Evolutionary conservation across 805 yeast species (phyloP).

Genomic region (Yarrowia hollandica): DNA sequence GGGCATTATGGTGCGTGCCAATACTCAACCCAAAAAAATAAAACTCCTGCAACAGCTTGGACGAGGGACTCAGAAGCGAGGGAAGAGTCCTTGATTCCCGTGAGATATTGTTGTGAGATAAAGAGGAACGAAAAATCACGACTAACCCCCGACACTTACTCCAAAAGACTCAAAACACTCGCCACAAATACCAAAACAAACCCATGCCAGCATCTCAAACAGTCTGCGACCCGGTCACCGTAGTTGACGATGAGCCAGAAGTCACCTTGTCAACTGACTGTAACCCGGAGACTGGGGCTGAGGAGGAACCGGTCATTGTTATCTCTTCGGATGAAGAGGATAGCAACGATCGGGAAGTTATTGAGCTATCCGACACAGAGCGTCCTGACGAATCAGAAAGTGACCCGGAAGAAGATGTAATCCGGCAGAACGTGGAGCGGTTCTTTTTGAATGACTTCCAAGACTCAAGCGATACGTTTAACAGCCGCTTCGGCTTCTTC

Average conservation of each 20-base stretch:
- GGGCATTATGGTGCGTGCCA: conserved; percentile 9
- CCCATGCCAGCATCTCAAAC: not conserved
- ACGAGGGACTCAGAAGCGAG: conserved; percentile 8
- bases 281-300: not conserved
- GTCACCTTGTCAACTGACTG: not conserved
- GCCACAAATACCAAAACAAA: not conserved
- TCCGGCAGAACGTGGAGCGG: not conserved
- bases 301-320: not conserved
- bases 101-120: too few species aligned
- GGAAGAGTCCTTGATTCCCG: conserved; percentile 6
- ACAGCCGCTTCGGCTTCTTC: not conserved
- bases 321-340: conserved; percentile 22
- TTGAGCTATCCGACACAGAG: conserved; percentile 9
- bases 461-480: not conserved
- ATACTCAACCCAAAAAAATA: not conserved
- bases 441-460: not conserved
- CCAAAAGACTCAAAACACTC: not conserved
- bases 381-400: not conserved
- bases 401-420: not conserved
- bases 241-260: not conserved
- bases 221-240: not conserved
- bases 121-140: too few species aligned
- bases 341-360: not conserved
- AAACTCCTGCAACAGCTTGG: not conserved
- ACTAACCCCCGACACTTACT: too few species aligned